These are phyloP conservation scores for Cyclocybe aegerita DNA, from an alignment of 768 basidiomycete genomes.

Conservation along the genomic window DNA sequence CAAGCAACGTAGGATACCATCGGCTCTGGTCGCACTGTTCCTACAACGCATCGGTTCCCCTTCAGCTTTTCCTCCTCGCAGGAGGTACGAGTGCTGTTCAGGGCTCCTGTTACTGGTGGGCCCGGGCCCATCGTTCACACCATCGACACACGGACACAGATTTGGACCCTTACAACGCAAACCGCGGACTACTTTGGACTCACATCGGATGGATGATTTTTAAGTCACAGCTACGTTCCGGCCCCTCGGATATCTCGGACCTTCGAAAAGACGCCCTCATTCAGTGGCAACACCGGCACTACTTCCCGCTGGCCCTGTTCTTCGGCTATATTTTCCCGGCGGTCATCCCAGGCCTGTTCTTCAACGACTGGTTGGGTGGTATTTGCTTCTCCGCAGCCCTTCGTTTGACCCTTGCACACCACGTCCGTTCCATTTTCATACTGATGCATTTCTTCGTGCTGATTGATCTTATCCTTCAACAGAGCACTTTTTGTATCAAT, in stretches of 20 bases:
- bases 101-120: conserved; percentile 89
- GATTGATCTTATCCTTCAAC: conserved; percentile 7
- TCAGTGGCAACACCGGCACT: conserved; percentile 77
- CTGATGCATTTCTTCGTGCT: conserved; percentile 5
- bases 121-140: conserved; percentile 78
- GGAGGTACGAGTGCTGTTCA: conserved; percentile 84
- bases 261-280: conserved; percentile 67
- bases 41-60: conserved; percentile 71
- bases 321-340: conserved; percentile 76
- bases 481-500: conserved; percentile 90
- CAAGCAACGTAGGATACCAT: conserved; percentile 59
- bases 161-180: conserved; percentile 81
- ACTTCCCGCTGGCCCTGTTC: conserved; percentile 57
- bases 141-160: conserved; percentile 86
- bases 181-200: conserved; percentile 75
- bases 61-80: conserved; percentile 68
- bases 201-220: conserved; percentile 87
- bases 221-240: conserved; percentile 70
- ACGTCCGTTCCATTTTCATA: conserved; percentile 48
- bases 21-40: conserved; percentile 85
- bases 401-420: conserved; percentile 75
- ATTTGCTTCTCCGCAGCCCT: conserved; percentile 74
- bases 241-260: conserved; percentile 72
- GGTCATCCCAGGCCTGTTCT: conserved; percentile 65
- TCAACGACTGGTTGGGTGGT: conserved; percentile 78